Evolutionary conservation across 2,329 filamentous ascomycete genomes (phyloP), one percentile per base, ranked within the genome.

Genomic region (Thelonectria rubi): DNA sequence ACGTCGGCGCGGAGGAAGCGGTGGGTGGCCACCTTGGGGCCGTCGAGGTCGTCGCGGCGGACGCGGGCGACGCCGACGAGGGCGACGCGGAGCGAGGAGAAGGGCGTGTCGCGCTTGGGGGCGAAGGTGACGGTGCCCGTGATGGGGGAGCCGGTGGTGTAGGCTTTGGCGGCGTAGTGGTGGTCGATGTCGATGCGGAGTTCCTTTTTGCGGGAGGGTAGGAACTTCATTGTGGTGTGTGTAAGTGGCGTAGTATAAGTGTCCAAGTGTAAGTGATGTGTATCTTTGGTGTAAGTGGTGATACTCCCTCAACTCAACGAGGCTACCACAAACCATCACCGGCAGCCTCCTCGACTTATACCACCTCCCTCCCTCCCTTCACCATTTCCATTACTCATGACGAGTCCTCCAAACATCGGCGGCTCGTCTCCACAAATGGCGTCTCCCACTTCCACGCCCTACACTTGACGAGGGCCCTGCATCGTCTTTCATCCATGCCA

Each of bases 151-250:
- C 68, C 64, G 55, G 67, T 67, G 40, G 65, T 71, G 52, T 71
- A 71, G 12, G 67, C 57, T 24, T 71, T 71, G 15, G 69, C 68
- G 34, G 56, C 64, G 24, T 71, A 71, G 65, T 71, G 67, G 18
- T 62, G 50, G 2, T 69, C 64, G 58, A 71, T 55, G 14, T 49
- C 26, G 26, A 71, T 58, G 17, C 46, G 46, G 46, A 60, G 30
- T 32, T 60, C 46, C n/a, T 17, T 24, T 46, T 50, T 57, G 30
- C 55, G 55, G 39, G 46, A 17, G 11, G 50, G 55, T 24, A 43
- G 55, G 37, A 57, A 57, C 21, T 30, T 57, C 55, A 57, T 57
- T 30, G 2, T 57, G 20, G 20, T n/a, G 6, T 7, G 30, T 34
- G 46, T 34, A 49, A 30, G 46, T 48, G 46, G n/a, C 2, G 14